phyloP scores from a whole-genome alignment of 2,329 filamentous ascomycete genomes.

The Sporothrix globosa region DNA sequence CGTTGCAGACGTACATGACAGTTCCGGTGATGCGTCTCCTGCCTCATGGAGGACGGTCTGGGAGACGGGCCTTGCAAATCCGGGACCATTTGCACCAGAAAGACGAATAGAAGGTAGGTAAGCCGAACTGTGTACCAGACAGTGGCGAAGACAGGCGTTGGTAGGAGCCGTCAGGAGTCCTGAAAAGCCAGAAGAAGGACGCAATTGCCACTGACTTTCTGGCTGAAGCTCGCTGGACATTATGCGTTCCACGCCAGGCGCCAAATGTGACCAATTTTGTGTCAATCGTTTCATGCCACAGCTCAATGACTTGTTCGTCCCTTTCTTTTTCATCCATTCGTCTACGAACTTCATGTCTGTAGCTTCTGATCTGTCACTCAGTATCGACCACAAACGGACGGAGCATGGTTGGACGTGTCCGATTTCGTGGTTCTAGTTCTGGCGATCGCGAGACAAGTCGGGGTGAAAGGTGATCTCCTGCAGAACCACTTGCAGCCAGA shows the following conservation, averaged over 20 bases:
- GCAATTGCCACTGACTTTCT: background rate
- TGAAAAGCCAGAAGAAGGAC: background rate
- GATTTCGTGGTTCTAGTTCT: background rate
- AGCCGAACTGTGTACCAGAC: background rate
- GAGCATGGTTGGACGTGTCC: no score
- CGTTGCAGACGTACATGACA: background rate
- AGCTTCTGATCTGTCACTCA: background rate
- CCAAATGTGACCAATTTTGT: background rate
- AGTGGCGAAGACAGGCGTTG: background rate
- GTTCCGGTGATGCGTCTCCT: background rate
- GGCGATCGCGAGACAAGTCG: slow-evolving; percentile 13
- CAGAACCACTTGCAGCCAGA: no score
- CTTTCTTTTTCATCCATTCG: background rate
- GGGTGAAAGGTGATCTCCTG: background rate
- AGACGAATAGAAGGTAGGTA: slow-evolving; percentile 7
- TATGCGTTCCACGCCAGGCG: background rate
- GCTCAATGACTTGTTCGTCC: background rate
- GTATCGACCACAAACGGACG: background rate
- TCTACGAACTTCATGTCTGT: no score
- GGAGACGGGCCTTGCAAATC: background rate
- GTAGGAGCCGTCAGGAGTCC: background rate
- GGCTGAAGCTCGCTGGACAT: slow-evolving; percentile 9
- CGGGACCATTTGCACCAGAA: background rate
- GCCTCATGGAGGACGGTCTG: background rate
- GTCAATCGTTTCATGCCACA: slow-evolving; percentile 4